Base-by-base conservation (phyloP, 2,329 filamentous ascomycete genomes). In the Beauveria sp. region DNA sequence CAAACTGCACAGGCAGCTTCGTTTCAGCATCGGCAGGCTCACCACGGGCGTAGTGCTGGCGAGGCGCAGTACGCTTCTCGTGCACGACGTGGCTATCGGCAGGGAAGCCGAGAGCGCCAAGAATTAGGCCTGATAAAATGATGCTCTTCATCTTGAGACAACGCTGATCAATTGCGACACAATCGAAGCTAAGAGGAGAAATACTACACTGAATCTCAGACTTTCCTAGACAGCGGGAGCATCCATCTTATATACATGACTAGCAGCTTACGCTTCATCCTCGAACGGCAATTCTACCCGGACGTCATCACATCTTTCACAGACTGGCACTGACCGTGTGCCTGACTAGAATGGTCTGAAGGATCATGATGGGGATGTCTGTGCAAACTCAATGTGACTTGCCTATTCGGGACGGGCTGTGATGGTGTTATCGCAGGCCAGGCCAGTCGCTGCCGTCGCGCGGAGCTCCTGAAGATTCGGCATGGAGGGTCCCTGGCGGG, bases 1-100 rank as follows among this genome's bases (percentile, higher is more conserved):
- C 78, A 46, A 80, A 76, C 54, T 72, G 71, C 8, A 76, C 70
- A 18, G 74, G 73, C 22, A 76, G 55, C 12, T 57, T 44, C 59
- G n/a, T 22, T 16, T 9, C 37, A 28, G 52, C 62, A 44, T 62
- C 60, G 7, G 59, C 59, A 3, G 63, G 51, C 52, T 58, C 63
- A 5, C 62, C 55, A 20, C 53, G 63, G 26, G 55, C 53, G 8
- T 61, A 34, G 34, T 58, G 51, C 20, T 55, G 47, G 26, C 48
- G 54, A n/a, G 62, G 53, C 8, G 58, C 34, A 3, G 37, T 20
- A 10, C 63, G 63, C 55, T 63, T 65, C 55, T 65, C 60, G 24
- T 65, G 63, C 18, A 64, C 57, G 22, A 64, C 41, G 37, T 64
- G 60, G 9, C 12, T 56, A 5, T 58, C 57, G 14, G 63, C n/a